phyloP scores from a whole-genome alignment of 331 rosid species.

The Malus hybrid region DNA sequence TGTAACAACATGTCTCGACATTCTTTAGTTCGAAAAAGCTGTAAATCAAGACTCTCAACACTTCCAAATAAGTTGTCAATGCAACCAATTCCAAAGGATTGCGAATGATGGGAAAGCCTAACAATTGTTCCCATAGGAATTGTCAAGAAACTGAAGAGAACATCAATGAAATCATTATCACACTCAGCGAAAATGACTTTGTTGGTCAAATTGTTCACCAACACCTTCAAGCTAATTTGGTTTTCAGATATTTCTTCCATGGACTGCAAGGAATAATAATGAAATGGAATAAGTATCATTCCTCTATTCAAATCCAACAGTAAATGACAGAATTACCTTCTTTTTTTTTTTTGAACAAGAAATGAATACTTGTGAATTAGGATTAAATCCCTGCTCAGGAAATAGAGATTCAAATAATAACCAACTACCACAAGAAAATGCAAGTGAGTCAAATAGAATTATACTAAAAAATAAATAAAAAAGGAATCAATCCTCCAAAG shows the following conservation, averaged over 20 bases:
- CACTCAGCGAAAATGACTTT: conserved; percentile 4
- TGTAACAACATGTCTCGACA: conserved; percentile 2
- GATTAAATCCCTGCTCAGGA: no score
- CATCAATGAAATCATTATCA: neutral
- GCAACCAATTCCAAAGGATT: conserved; percentile 1
- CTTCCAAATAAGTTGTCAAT: conserved; percentile 11
- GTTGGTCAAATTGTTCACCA: conserved; percentile 2
- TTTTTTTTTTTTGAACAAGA: no score
- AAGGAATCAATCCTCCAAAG: no score
- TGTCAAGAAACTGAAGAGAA: neutral
- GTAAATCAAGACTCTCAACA: neutral
- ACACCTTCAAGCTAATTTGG: neutral
- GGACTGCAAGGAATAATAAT: no score
- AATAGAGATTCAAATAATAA: no score
- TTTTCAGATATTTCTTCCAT: neutral
- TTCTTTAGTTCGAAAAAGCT: neutral
- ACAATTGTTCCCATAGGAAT: conserved; percentile 3
- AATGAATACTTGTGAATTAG: no score
- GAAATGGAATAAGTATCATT: no score
- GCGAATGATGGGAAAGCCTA: neutral
- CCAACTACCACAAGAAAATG: no score
- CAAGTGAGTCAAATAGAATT: no score
- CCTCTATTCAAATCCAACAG: no score
- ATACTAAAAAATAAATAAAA: no score
- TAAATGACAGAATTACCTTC: no score